Conservation (phyloP, 495 filamentous ascomycete genomes). For the Annulohypoxylon moriforme region DNA sequence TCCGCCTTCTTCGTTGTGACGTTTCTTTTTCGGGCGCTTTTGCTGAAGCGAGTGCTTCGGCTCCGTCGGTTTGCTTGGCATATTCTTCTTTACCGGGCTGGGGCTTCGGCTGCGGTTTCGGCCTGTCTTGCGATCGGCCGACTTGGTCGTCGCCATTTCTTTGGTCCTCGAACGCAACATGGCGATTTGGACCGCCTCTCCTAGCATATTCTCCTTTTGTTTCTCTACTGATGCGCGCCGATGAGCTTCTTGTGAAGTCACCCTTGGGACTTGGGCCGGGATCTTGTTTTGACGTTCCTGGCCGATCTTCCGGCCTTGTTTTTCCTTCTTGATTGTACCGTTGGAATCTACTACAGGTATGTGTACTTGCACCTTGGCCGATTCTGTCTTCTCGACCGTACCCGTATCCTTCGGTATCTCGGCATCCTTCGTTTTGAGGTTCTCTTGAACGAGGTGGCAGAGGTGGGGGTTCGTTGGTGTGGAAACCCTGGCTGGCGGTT, state of each 20-base stretch:
- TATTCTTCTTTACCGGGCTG: constrained; percentile 32
- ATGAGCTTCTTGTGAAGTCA: constrained; percentile 13
- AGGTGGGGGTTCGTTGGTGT: constrained; percentile 23
- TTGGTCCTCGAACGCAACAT: constrained; percentile 37
- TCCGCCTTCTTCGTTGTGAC: constrained; percentile 32
- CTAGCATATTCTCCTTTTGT: constrained; percentile 26
- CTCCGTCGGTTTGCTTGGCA: constrained; percentile 15
- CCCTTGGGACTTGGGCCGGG: not conserved
- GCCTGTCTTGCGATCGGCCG: constrained; percentile 22
- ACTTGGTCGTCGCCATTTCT: constrained; percentile 31
- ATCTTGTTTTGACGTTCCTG: constrained; percentile 10
- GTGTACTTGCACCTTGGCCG: constrained; percentile 2
- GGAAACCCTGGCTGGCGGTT: constrained; percentile 37
- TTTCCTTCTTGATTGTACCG: not conserved
- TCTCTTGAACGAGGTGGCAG: constrained; percentile 27
- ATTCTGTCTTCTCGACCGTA: constrained; percentile 5
- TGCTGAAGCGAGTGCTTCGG: constrained; percentile 32
- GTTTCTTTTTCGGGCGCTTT: constrained; percentile 26
- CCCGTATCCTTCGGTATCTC: not conserved
- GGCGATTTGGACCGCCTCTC: constrained; percentile 36
- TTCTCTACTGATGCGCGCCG: constrained; percentile 16
- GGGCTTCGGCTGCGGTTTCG: constrained; percentile 19
- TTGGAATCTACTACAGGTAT: constrained; percentile 5
- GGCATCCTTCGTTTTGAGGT: constrained; percentile 5
- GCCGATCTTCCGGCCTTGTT: constrained; percentile 4